Evolutionary conservation across 1,284 basidiomycete species (phyloP).

Genomic region (Moniliophthora roreri): DNA sequence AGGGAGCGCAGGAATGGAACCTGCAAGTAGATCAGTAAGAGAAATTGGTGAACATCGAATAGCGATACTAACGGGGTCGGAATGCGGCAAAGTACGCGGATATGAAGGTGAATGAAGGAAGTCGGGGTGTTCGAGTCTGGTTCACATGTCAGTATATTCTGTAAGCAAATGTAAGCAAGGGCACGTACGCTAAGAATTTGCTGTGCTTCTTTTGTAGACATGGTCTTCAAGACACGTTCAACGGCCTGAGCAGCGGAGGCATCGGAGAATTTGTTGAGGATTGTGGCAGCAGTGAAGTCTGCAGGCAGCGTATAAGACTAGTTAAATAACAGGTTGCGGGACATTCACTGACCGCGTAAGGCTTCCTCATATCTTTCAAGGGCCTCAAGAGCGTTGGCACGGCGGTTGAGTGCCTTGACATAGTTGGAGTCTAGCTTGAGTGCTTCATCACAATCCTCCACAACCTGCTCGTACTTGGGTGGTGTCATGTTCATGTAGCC

Average conservation of each 20-base stretch:
- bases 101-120: conserved; percentile 93
- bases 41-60: conserved; percentile 7
- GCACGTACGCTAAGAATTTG: conserved; percentile 62
- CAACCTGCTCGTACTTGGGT: conserved; percentile 80
- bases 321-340: background rate
- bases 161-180: background rate
- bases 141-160: conserved; percentile 8
- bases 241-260: conserved; percentile 79
- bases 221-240: conserved; percentile 89
- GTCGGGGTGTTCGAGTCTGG: conserved; percentile 76
- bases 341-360: conserved; percentile 61
- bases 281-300: conserved; percentile 97
- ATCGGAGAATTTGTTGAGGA: conserved; percentile 92
- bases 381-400: conserved; percentile 84
- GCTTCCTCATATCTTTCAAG: conserved; percentile 77
- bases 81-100: conserved; percentile 97
- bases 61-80: conserved; percentile 68
- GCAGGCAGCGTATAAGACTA: background rate
- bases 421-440: conserved; percentile 86
- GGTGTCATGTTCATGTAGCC: conserved; percentile 92
- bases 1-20: conserved; percentile 74
- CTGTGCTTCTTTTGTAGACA: conserved; percentile 73
- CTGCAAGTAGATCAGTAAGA: conserved; percentile 33
- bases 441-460: conserved; percentile 91
- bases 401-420: conserved; percentile 94